These are phyloP conservation scores for Candida sp. DNA, from an alignment of 1,139 yeast species.

Conservation along the genomic window DNA sequence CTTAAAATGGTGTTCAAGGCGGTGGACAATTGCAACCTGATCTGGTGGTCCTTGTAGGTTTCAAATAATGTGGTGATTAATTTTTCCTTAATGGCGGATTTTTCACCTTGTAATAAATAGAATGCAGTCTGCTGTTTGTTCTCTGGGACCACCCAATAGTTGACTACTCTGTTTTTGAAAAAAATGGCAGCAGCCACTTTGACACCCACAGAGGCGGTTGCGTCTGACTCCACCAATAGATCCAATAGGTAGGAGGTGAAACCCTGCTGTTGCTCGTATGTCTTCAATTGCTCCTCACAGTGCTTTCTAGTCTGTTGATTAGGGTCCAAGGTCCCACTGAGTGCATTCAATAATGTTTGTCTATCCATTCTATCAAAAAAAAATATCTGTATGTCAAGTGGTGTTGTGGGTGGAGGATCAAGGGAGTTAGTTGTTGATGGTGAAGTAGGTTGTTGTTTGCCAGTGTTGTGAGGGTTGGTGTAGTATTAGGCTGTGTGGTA, in stretches of 20 bases:
- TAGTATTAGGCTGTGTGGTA: neutral
- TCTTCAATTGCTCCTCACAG: constrained; percentile 44
- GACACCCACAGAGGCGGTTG: constrained; percentile 47
- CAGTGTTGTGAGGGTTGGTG: neutral
- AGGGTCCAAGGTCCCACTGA: constrained; percentile 51
- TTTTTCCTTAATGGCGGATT: constrained; percentile 52
- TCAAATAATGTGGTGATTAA: constrained; percentile 50
- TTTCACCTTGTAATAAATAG: constrained; percentile 51
- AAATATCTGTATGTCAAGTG: neutral
- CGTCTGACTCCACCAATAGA: constrained; percentile 49
- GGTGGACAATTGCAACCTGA: constrained; percentile 45
- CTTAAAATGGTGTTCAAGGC: constrained; percentile 48
- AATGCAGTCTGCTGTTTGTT: constrained; percentile 30
- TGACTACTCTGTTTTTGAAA: constrained; percentile 65
- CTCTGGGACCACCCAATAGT: constrained; percentile 58
- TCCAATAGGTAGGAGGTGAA: constrained; percentile 62
- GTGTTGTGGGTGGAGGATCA: no score
- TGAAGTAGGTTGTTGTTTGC: neutral
- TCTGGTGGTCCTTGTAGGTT: constrained; percentile 35
- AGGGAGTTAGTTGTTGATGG: no score
- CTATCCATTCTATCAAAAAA: constrained; percentile 36
- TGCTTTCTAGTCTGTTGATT: constrained; percentile 40
- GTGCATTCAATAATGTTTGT: constrained; percentile 41
- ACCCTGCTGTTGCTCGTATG: constrained; percentile 53
- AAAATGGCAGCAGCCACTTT: constrained; percentile 69